These are phyloP conservation scores for Candida ponderosae DNA, from an alignment of 805 yeast genomes.

Conservation along the genomic window DNA sequence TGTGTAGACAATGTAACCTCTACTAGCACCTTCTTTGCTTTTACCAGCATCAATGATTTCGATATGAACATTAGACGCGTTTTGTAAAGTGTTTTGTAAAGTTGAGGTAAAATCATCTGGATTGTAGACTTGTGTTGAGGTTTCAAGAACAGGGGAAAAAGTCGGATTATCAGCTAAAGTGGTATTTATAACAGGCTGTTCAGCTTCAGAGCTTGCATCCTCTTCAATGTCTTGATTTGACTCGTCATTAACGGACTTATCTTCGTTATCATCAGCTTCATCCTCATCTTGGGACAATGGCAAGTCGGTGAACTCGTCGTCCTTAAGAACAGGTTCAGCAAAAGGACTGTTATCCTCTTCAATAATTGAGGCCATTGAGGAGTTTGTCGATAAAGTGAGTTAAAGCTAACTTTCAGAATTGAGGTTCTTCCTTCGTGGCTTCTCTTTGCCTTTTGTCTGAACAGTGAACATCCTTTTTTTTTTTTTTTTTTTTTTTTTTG, in stretches of 20 bases:
- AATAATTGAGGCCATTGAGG: slow-evolving; percentile 4
- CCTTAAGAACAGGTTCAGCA: slow-evolving; percentile 6
- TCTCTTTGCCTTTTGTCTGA: too few relatives aligned
- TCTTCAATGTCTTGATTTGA: slow-evolving; percentile 2
- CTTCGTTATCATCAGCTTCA: slow-evolving; percentile 2
- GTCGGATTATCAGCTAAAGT: slow-evolving; percentile 22
- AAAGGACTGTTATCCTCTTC: slow-evolving; percentile 21
- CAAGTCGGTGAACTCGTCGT: slow-evolving; percentile 20
- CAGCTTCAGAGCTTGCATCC: neutral
- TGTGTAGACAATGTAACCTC: slow-evolving; percentile 78
- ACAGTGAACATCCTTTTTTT: neutral
- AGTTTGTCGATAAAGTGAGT: neutral
- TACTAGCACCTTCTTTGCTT: slow-evolving; percentile 68
- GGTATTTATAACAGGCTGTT: slow-evolving; percentile 4
- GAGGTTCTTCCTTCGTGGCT: too few relatives aligned
- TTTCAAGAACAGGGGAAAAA: slow-evolving; percentile 6
- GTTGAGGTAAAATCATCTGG: slow-evolving; percentile 2
- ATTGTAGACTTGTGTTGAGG: slow-evolving; percentile 14
- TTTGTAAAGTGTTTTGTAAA: slow-evolving; percentile 12
- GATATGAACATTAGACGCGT: slow-evolving; percentile 18
- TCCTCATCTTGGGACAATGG: slow-evolving; percentile 16
- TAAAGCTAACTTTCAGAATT: too few relatives aligned
- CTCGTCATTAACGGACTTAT: slow-evolving; percentile 2
- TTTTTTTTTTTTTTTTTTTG: neutral
- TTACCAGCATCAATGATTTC: slow-evolving; percentile 77